phyloP scores from a whole-genome alignment of 2,329 filamentous ascomycete species.

The Diplodia corticola region DNA sequence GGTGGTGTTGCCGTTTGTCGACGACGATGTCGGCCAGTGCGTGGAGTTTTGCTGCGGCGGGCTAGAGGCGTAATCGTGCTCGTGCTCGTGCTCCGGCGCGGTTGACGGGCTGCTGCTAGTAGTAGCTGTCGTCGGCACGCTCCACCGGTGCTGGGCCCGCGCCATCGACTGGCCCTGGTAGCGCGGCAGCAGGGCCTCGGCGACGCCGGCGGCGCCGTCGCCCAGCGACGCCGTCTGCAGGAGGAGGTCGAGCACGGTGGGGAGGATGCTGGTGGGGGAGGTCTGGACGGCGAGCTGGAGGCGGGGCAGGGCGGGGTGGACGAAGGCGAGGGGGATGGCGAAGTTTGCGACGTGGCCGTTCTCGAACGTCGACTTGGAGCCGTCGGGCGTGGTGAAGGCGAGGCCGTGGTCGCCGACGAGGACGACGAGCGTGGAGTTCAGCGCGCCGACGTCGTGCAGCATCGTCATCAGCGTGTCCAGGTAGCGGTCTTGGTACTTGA shows the following conservation, averaged over 20 bases:
- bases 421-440: slow-evolving; percentile 49
- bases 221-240: slow-evolving; percentile 44
- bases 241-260: slow-evolving; percentile 49
- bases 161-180: slow-evolving; percentile 53
- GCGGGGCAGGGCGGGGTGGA: slow-evolving; percentile 46
- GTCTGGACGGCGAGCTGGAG: slow-evolving; percentile 45
- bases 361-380: slow-evolving; percentile 42
- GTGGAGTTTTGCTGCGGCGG: neutral
- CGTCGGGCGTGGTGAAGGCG: slow-evolving; percentile 45
- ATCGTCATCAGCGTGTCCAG: slow-evolving; percentile 43
- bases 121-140: neutral
- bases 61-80: no score
- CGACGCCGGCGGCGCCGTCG: slow-evolving; percentile 33
- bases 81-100: no score
- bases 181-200: slow-evolving; percentile 44
- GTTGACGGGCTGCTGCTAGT: no score
- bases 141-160: slow-evolving; percentile 28
- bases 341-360: slow-evolving; percentile 49
- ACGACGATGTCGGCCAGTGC: no score
- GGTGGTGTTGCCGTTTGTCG: no score
- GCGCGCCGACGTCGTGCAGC: slow-evolving; percentile 46
- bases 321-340: slow-evolving; percentile 46
- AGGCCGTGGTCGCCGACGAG: slow-evolving; percentile 46
- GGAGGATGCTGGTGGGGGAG: slow-evolving; percentile 47
- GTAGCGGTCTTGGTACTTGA: slow-evolving; percentile 45